Conservation (phyloP, 352 stramenopile genomes). For the Phytophthora sojae region DNA sequence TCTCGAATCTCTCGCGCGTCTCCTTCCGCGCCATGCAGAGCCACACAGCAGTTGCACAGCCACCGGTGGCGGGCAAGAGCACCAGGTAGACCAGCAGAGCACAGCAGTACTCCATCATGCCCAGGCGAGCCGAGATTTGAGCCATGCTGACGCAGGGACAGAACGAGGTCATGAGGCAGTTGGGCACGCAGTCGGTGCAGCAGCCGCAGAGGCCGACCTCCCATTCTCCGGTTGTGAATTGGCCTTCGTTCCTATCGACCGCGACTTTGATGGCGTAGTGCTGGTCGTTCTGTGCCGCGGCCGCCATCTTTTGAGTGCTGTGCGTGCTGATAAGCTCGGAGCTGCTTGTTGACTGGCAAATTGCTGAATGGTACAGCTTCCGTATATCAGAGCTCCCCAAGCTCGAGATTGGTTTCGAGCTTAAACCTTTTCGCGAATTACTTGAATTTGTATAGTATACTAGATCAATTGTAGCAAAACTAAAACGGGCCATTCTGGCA, state of each 20-base stretch:
- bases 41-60: slow-evolving; percentile 6
- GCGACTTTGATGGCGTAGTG: no score
- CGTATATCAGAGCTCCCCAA: no score
- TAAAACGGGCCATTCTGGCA: no score
- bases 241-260: neutral
- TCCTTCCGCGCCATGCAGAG: slow-evolving; percentile 36
- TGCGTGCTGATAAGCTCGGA: no score
- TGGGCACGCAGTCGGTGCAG: slow-evolving; percentile 36
- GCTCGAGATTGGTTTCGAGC: no score
- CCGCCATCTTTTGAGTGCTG: no score
- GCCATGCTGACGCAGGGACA: slow-evolving; percentile 47
- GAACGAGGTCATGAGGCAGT: slow-evolving; percentile 35
- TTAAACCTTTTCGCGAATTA: no score
- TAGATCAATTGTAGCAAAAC: no score
- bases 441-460: no score
- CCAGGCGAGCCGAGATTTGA: slow-evolving; percentile 44
- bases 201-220: slow-evolving; percentile 27
- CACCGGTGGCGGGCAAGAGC: slow-evolving; percentile 2
- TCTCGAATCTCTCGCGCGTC: slow-evolving; percentile 41
- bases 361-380: no score
- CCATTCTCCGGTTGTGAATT: slow-evolving; percentile 14
- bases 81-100: slow-evolving; percentile 25
- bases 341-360: no score
- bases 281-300: no score
- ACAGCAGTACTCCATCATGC: slow-evolving; percentile 25